Evolutionary conservation across 192 early-diverging fungal genomes (phyloP), one percentile per base, ranked within the genome.

Genomic region (Entomortierella lignicola): DNA sequence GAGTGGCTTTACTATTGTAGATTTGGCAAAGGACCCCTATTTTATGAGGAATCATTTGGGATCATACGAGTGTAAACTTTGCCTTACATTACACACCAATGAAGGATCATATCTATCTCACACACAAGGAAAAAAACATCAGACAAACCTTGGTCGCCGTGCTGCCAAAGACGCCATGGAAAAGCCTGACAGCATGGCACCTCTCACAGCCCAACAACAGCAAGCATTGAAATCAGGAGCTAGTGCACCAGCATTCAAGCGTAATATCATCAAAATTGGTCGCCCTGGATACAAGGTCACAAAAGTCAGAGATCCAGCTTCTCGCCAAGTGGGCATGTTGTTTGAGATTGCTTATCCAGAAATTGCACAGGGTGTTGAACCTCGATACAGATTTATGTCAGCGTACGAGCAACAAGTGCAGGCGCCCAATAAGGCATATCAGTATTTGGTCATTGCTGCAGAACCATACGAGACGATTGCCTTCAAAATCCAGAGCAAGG

Each of bases 61-160:
- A 5, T 92, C 90, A 3, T 91, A 92, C 77, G 93, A 94, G 66
- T 94, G 93, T 81, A 93, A 93, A 80, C 84, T 94, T 17, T 95
- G 94, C 72, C 77, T 95, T 29, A 95, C 94, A 8, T 83, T 94
- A 17, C 94, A 95, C 81, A 94, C 88, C 56, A 94, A 97, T 75
- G 97, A 99, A 70, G 97, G 96, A 2, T 93, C 92, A 1, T 99
- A 99, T 79, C 84, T 99, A 21, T 95, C 96, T 2, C 97, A 99
- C 66, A 98, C 97, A 10, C 97, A 98, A 83, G 97, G 96, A 61
- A 99, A 99, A 69, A 99, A 98, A 85, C 97, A 99, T 86, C 95
- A 96, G 65, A 92, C 94, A 18, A 99, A 99, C 55, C 71, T 99
- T 59, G 94, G 93, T 15, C 87, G 96, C 23, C 85, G 97, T 13